Evolutionary conservation across 495 filamentous ascomycete genomes (phyloP).

Genomic region (Aspergillus sclerotioniger): DNA sequence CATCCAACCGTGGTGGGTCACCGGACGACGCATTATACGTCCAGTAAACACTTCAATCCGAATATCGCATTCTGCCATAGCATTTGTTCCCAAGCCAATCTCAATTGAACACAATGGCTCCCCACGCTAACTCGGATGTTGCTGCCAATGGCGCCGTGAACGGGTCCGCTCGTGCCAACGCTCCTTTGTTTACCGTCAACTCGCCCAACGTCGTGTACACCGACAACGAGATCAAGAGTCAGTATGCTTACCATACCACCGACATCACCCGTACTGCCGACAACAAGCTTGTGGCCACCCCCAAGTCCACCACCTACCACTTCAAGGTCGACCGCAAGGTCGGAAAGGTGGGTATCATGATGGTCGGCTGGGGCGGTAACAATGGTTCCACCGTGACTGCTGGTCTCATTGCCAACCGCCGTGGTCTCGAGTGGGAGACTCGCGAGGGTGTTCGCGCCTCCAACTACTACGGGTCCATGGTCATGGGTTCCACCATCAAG

Average conservation of each 20-base stretch:
- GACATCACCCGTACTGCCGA: conserved; percentile 67
- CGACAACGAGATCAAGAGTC: conserved; percentile 82
- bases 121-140: conserved; percentile 73
- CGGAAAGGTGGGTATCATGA: conserved; percentile 93
- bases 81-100: conserved; percentile 16
- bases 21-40: conserved; percentile 71
- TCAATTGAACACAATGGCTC: conserved; percentile 68
- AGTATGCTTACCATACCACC: conserved; percentile 95
- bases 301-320: conserved; percentile 87
- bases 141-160: conserved; percentile 67
- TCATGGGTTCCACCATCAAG: conserved; percentile 97
- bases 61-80: conserved; percentile 16
- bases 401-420: conserved; percentile 94
- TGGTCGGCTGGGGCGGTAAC: conserved; percentile 98
- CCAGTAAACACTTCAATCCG: conserved; percentile 45
- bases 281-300: conserved; percentile 79
- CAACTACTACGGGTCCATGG: conserved; percentile 97
- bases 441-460: conserved; percentile 78
- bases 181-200: conserved; percentile 76
- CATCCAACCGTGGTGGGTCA: conserved; percentile 82
- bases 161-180: conserved; percentile 58
- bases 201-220: conserved; percentile 94
- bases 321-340: conserved; percentile 97
- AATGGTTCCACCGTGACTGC: conserved; percentile 97
- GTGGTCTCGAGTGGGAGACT: conserved; percentile 84